phyloP scores from a whole-genome alignment of 805 yeast genomes.

The Barnettozyma vustinii region DNA sequence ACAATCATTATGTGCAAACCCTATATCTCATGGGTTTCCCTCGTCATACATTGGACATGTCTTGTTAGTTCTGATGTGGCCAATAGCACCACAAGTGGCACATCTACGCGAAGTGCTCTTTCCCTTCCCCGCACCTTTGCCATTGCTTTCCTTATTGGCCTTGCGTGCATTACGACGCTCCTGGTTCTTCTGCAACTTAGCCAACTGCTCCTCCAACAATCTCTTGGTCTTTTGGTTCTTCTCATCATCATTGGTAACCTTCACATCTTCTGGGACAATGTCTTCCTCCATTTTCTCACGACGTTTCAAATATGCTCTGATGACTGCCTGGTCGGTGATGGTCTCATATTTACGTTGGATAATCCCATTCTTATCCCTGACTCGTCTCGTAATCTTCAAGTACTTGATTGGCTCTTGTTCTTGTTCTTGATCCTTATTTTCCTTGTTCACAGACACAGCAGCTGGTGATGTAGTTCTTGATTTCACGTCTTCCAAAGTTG shows the following conservation, averaged over 20 bases:
- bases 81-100: slow-evolving; percentile 92
- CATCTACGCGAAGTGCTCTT: slow-evolving; percentile 65
- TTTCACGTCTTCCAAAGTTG: slow-evolving; percentile 23
- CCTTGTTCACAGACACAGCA: not conserved
- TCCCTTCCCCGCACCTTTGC: slow-evolving; percentile 26
- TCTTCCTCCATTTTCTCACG: slow-evolving; percentile 59
- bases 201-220: slow-evolving; percentile 76
- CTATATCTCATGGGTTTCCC: slow-evolving; percentile 15
- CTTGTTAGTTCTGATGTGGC: slow-evolving; percentile 86
- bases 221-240: slow-evolving; percentile 72
- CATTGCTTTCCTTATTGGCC: slow-evolving; percentile 37
- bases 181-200: slow-evolving; percentile 71
- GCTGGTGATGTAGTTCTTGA: slow-evolving; percentile 6
- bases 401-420: slow-evolving; percentile 27
- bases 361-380: slow-evolving; percentile 78
- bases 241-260: slow-evolving; percentile 79
- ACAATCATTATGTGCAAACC: not conserved
- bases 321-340: slow-evolving; percentile 80
- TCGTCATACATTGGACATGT: slow-evolving; percentile 84
- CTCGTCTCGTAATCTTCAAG: slow-evolving; percentile 68
- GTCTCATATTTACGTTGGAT: slow-evolving; percentile 76
- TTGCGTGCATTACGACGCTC: slow-evolving; percentile 59
- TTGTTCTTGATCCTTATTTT: slow-evolving; percentile 13
- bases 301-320: slow-evolving; percentile 74
- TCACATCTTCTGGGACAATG: slow-evolving; percentile 65